Evolutionary conservation across 495 filamentous ascomycete genomes (phyloP).

Genomic region (Cladorrhinum samala): DNA sequence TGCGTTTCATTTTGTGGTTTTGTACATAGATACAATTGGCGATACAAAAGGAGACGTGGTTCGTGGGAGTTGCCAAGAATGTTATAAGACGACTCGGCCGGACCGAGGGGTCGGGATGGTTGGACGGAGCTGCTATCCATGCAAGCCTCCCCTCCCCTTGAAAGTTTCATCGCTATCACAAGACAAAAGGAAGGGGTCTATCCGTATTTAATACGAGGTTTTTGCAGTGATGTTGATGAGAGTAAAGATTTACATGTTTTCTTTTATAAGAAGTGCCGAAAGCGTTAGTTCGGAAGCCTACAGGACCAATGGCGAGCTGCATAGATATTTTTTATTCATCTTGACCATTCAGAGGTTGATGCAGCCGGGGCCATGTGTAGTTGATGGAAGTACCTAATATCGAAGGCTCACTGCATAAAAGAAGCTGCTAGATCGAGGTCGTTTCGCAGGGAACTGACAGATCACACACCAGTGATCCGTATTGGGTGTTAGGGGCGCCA

Average conservation of each 20-base stretch:
- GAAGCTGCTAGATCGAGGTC: neutral
- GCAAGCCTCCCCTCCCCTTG: neutral
- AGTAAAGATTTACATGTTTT: too few species aligned
- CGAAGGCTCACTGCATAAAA: neutral
- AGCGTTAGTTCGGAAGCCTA: neutral
- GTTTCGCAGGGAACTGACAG: too few species aligned
- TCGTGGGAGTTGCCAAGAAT: neutral
- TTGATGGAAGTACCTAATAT: neutral
- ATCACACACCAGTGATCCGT: too few species aligned
- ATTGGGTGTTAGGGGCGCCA: too few species aligned
- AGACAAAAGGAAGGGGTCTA: too few species aligned
- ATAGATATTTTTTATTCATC: neutral
- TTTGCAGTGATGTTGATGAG: too few species aligned
- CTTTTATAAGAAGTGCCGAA: neutral
- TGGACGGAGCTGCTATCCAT: neutral
- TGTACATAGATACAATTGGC: neutral
- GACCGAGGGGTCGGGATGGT: neutral
- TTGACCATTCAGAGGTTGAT: neutral
- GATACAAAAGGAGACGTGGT: neutral
- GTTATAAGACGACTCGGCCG: neutral
- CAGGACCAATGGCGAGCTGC: slow-evolving; percentile 2
- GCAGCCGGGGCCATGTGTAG: too few species aligned
- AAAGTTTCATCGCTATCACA: too few species aligned
- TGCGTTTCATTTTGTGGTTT: neutral
- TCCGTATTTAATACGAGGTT: too few species aligned